Base-by-base conservation (phyloP, 75 land plant species). In the Sequoiadendron giganteum region DNA sequence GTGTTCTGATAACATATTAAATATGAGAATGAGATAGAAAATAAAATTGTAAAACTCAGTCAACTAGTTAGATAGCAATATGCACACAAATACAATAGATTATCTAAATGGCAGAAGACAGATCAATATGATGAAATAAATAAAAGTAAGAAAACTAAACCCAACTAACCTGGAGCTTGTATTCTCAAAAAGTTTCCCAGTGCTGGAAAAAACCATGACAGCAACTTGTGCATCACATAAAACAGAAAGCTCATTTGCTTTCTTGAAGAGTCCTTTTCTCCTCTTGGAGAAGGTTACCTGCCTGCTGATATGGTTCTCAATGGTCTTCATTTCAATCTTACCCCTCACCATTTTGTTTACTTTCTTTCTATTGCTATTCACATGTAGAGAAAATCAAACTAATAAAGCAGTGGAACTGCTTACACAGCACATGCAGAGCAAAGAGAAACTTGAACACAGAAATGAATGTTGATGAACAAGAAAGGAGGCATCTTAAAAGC, bases 281-380 rank as follows among this genome's bases (percentile, higher is more conserved):
- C 91, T 86, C 68, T 90, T 90, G 86, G 83, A 73, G 65, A 84
- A 90, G 34, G 91, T 90, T 6, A 88, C 89, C 86, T 88, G 89
- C 52, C 81, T 45, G 30, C 76, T 89, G 55, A 38, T 84, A 7
- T 76, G 21, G 43, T 84, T 85, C 86, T 90, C 91, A 14, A 90
- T 85, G 42, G 54, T 25, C 84, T 90, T 90, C 28, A 88, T 88
- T 45, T 90, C 91, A 34, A 90, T 90, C 82, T 88, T 90, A 18
- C 70, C 89, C 9, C 89, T 43, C 32, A 89, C 91, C 91, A 90
- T 90, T 42, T 11, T 32, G 28, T 10, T 36, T 2, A 9, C 2
- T 36, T 4, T 75, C 78, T 10, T 52, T 1, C 10, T 52, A 52
- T 42, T 3, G 3, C 43, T 42, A 42, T 42, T 42, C 43, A 42